Evolutionary conservation across 2,329 filamentous ascomycete species (phyloP).

Genomic region (Penicillium italicum): DNA sequence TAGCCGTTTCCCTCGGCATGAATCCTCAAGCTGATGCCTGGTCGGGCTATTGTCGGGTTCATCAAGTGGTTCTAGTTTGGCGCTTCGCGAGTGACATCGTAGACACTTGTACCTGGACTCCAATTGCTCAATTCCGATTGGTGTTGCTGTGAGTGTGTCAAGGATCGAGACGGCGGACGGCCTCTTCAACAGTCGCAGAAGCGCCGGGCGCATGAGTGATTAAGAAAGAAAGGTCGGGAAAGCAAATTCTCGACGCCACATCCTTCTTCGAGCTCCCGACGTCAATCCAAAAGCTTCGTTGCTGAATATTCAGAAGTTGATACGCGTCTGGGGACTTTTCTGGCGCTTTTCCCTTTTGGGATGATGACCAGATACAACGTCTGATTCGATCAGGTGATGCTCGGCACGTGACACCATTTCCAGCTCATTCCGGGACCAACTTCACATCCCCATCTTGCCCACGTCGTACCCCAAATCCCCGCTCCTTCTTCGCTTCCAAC

Average conservation of each 20-base stretch:
- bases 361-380: constrained; percentile 22
- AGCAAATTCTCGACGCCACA: constrained; percentile 24
- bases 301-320: constrained; percentile 7
- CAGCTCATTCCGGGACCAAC: constrained; percentile 23
- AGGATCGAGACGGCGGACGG: constrained; percentile 41
- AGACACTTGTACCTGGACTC: constrained; percentile 26
- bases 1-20: constrained; percentile 8
- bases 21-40: neutral
- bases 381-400: constrained; percentile 32
- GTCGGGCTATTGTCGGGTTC: neutral
- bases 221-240: constrained; percentile 11
- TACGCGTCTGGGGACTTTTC: constrained; percentile 10
- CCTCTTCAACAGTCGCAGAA: constrained; percentile 43
- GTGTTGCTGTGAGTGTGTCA: constrained; percentile 30
- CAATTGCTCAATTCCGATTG: constrained; percentile 35
- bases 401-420: constrained; percentile 9
- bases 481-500: constrained; percentile 25
- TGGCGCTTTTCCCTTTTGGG: constrained; percentile 21
- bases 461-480: constrained; percentile 23
- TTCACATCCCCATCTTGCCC: constrained; percentile 30
- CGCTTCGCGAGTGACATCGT: constrained; percentile 27
- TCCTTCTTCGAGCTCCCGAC: constrained; percentile 22
- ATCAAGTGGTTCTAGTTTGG: constrained; percentile 9
- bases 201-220: constrained; percentile 42
- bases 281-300: constrained; percentile 2